These are phyloP conservation scores for Erythrophleum ivorense DNA, from an alignment of 331 rosid species.

Conservation along the genomic window DNA sequence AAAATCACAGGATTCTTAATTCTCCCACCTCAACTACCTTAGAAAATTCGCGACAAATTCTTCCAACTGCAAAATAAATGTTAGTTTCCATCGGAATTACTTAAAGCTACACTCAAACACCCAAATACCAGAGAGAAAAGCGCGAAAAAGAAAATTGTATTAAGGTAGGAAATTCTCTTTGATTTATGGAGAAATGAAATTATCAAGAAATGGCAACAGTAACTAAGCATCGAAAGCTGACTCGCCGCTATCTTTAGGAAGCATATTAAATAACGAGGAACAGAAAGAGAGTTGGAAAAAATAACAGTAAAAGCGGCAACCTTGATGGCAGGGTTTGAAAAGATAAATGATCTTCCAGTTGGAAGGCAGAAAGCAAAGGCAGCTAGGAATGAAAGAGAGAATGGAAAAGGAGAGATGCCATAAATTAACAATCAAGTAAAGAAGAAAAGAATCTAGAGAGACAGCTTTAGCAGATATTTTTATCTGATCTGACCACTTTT, in stretches of 20 bases:
- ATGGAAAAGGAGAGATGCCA: neutral
- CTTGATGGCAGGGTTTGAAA: constrained; percentile 29
- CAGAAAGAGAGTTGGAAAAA: neutral
- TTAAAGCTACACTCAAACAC: neutral
- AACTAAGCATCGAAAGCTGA: neutral
- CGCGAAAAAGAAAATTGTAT: constrained; percentile 19
- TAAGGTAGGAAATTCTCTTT: neutral
- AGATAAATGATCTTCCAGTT: neutral
- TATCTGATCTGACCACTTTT: neutral
- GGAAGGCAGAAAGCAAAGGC: constrained; percentile 26
- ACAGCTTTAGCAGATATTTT: constrained; percentile 30
- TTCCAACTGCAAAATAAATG: constrained; percentile 50
- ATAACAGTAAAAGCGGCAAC: neutral
- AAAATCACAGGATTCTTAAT: constrained; percentile 40
- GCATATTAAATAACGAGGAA: neutral
- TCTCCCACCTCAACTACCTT: constrained; percentile 43
- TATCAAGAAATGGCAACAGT: neutral
- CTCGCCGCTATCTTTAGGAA: neutral
- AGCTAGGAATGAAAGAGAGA: neutral
- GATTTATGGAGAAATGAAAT: neutral
- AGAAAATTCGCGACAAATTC: constrained; percentile 51
- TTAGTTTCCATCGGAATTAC: constrained; percentile 32
- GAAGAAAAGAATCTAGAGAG: constrained; percentile 46
- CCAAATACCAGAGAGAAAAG: neutral
- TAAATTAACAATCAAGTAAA: constrained; percentile 1